These are phyloP conservation scores for Phytophthora quininea DNA, from an alignment of 352 stramenopile species.

Conservation along the genomic window DNA sequence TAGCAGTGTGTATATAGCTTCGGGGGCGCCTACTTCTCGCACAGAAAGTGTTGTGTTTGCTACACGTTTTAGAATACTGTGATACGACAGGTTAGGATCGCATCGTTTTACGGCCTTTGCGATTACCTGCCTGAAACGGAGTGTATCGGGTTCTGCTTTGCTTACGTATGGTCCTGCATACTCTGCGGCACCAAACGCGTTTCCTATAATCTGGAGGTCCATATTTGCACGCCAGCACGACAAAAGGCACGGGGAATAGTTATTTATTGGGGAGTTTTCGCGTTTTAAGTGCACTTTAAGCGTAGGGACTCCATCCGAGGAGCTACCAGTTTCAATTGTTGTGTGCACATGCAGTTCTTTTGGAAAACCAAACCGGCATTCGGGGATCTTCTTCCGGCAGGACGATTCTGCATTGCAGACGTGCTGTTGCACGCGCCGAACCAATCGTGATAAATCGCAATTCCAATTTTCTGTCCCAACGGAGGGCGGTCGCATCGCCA, in stretches of 20 bases:
- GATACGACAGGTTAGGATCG: background rate
- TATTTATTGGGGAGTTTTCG: conserved; percentile 6
- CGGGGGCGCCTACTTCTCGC: background rate
- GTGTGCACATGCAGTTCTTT: conserved; percentile 2
- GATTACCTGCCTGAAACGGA: conserved; percentile 8
- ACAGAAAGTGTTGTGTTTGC: background rate
- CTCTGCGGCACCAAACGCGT: conserved; percentile 27
- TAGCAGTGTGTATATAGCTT: background rate
- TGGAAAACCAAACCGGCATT: conserved; percentile 10
- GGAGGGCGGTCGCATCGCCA: background rate
- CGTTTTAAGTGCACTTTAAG: conserved; percentile 2
- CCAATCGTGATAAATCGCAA: conserved; percentile 8
- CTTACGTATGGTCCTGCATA: conserved; percentile 33
- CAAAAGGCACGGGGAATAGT: background rate
- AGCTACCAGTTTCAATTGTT: background rate
- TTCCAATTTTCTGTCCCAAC: background rate
- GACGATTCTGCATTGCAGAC: conserved; percentile 2
- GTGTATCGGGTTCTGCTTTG: conserved; percentile 9
- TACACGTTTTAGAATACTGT: background rate
- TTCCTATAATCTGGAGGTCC: conserved; percentile 30
- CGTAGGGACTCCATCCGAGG: background rate
- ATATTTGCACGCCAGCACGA: conserved; percentile 20
- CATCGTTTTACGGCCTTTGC: conserved; percentile 8
- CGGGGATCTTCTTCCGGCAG: conserved; percentile 3
- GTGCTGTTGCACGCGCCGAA: conserved; percentile 14